Conservation (phyloP, 2,329 filamentous ascomycete genomes). For the Emmonsiellopsis sp. region DNA sequence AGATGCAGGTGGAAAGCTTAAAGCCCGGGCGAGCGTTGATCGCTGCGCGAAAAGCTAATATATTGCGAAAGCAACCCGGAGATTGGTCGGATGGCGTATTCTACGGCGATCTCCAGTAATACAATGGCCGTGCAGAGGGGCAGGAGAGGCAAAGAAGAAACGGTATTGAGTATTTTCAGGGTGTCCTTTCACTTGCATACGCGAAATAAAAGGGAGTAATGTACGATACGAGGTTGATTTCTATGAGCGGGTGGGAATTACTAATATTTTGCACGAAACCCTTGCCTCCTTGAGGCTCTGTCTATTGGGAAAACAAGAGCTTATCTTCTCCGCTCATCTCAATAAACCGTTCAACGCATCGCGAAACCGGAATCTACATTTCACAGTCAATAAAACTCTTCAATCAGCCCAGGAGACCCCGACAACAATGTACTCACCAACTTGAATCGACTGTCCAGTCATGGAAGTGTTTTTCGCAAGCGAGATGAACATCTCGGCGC, state of each 20-base stretch:
- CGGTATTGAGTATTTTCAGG: too few species aligned
- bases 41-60: conserved; percentile 31
- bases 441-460: conserved; percentile 35
- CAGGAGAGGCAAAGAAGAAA: too few species aligned
- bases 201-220: too few species aligned
- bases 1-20: conserved; percentile 33
- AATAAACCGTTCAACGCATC: not conserved
- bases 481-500: conserved; percentile 30
- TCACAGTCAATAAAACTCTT: not conserved
- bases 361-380: not conserved
- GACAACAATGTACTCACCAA: conserved; percentile 25
- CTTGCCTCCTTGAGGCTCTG: too few species aligned
- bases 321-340: too few species aligned
- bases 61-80: conserved; percentile 22
- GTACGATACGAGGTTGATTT: too few species aligned
- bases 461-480: conserved; percentile 37
- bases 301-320: too few species aligned
- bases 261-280: too few species aligned
- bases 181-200: too few species aligned
- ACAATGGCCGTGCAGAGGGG: not conserved
- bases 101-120: conserved; percentile 20
- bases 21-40: conserved; percentile 24
- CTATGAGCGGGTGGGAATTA: too few species aligned
- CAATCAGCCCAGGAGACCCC: not conserved
- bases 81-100: conserved; percentile 21